Evolutionary conservation across 306 rosid genomes (phyloP), one percentile per base, ranked within the genome.

Genomic region (Malus asiatica): DNA sequence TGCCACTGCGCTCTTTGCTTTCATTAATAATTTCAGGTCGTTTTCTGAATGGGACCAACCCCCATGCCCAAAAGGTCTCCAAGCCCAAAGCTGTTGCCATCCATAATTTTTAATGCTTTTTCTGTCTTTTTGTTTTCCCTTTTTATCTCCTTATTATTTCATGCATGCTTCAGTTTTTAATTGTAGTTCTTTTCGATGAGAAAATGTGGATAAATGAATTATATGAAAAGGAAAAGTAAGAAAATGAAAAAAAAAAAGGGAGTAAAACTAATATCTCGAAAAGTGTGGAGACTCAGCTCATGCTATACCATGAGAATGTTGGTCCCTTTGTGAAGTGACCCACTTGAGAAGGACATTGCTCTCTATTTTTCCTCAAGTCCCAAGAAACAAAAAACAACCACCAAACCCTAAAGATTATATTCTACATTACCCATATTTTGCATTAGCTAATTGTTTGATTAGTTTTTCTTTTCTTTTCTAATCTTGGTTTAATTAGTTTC

Each of bases 311-410:
- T 79, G 88, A 82, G 88, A 87, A 89, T 90, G 92, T 88, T 86
- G 92, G 92, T 87, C 88, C 87, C 84, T 88, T 68, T 58, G 82
- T 74, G 77, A 87, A 83, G 81, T 80, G 91, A 88, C 90, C 86
- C 84, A 79, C 80, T 77, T 74, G 87, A 85, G 89, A 84, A 87
- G 78, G 92, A 87, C 88, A 78, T 80, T 63, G 71, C 75, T 82
- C 77, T 78, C 87, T 38, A 38, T 38, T 81, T 70, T 83, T 78
- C 68, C 86, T 75, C 88, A 23, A 73, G 25, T 80, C 86, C 88
- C 66, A 61, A 27, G 38, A 77, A 63, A 71, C 80, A 66, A 44
- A 70, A 29, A n/a, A 27, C 71, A 68, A 79, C 68, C 75, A 62
- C 83, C 63, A 71, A 76, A 70, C 79, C 5, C 68, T 79, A 71